Evolutionary conservation across 2,329 filamentous ascomycete genomes (phyloP).

Genomic region (Penicillium sp.): DNA sequence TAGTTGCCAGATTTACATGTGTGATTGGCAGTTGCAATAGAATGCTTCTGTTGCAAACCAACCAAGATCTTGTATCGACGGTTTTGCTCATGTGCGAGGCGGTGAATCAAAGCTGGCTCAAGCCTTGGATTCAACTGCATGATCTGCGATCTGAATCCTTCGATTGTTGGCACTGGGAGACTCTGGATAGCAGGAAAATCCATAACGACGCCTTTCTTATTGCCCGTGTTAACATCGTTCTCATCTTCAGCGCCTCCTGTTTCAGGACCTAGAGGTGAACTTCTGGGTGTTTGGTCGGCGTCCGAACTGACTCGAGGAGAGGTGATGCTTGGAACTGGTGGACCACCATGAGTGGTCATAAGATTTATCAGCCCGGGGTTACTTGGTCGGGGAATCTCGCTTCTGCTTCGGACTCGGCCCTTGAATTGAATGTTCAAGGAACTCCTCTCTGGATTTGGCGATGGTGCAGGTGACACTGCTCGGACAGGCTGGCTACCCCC

Average conservation of each 20-base stretch:
- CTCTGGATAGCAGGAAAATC: constrained; percentile 63
- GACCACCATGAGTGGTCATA: constrained; percentile 58
- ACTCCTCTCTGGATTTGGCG: constrained; percentile 33
- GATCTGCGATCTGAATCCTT: constrained; percentile 75
- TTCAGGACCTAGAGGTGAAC: constrained; percentile 11
- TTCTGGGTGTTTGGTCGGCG: constrained; percentile 17
- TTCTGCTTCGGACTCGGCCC: constrained; percentile 54
- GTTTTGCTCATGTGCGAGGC: constrained; percentile 78
- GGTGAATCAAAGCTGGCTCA: constrained; percentile 67
- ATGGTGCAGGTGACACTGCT: constrained; percentile 46
- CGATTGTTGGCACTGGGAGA: constrained; percentile 67
- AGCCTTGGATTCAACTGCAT: constrained; percentile 71
- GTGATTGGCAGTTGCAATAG: constrained; percentile 54
- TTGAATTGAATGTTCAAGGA: constrained; percentile 50
- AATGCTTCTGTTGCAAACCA: constrained; percentile 63
- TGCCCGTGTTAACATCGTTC: constrained; percentile 55
- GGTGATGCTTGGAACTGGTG: constrained; percentile 56
- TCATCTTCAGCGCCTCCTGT: constrained; percentile 45
- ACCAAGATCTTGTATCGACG: constrained; percentile 75
- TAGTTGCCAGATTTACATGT: constrained; percentile 61
- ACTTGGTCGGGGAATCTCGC: constrained; percentile 51
- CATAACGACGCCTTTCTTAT: constrained; percentile 61
- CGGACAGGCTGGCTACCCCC: constrained; percentile 58
- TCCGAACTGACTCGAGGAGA: constrained; percentile 34
- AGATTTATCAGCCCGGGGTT: constrained; percentile 51